Evolutionary conservation across 2,329 filamentous ascomycete species (phyloP), one percentile per base, ranked within the genome.

Genomic region (Sphaceloma murrayae): DNA sequence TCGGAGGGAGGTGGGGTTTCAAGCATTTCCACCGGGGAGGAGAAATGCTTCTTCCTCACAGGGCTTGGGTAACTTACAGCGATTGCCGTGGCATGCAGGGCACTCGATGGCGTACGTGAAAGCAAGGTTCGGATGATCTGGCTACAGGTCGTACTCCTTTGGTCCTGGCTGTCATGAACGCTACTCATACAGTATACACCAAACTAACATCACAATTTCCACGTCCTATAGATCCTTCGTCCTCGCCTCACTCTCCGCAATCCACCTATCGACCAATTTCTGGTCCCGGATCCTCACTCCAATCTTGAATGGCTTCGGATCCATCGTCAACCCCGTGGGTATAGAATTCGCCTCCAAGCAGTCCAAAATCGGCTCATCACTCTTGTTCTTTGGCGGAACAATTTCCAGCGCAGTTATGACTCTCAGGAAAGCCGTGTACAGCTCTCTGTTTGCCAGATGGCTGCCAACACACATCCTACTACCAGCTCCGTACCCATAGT

Each of bases 271-370:
- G 42, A 71, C 49, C 53, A 59, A 36, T 26, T 48, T 53, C 47
- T 56, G 51, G 54, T 71, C 58, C 48, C 68, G 60, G 3, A 66
- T 62, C 54, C 58, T 66, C 30, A 71, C 59, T 2, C 68, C 66
- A 7, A 68, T 60, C 58, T 70, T 70, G 55, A 71, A 72, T 16
- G 66, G 62, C 58, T 69, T 71, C 0, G 68, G 67, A 54, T 72
- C 68, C 58, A 70, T 58, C 0, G 68, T 70, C 60, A 70, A 54
- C 38, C 65, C 56, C 31, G 67, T 71, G 2, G 68, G 68, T 27
- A 68, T 55, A 8, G 61, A 56, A 50, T 71, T 71, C 31, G 66
- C 67, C 22, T 62, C 60, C 48, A 72, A 52, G 36, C 59, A 63
- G 52, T 70, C 65, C 53, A 71, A 53, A 3, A 69, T 53, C 3